These are phyloP conservation scores for Datisca glomerata DNA, from an alignment of 306 rosid species.

Conservation along the genomic window DNA sequence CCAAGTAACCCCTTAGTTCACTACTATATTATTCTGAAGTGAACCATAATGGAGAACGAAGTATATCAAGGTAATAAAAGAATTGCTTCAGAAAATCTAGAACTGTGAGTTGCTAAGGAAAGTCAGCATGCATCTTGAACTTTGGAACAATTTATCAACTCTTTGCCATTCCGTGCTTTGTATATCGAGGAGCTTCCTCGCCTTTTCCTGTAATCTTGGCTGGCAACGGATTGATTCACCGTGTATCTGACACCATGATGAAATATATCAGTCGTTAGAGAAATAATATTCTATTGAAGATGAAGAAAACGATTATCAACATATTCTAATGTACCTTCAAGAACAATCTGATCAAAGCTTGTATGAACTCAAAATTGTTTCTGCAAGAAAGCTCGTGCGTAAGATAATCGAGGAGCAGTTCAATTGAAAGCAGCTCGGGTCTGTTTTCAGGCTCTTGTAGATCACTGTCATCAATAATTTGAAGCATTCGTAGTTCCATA, in stretches of 20 bases:
- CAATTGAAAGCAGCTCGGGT: slow-evolving; percentile 48
- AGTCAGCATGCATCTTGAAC: slow-evolving; percentile 58
- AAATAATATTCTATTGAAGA: no score
- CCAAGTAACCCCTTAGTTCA: no score
- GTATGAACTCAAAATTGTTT: slow-evolving; percentile 85
- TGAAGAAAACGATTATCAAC: background rate
- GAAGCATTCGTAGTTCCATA: slow-evolving; percentile 83
- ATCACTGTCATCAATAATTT: slow-evolving; percentile 55
- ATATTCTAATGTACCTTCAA: slow-evolving; percentile 47
- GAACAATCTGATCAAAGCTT: slow-evolving; percentile 77
- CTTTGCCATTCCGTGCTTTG: slow-evolving; percentile 68
- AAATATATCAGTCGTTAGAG: no score
- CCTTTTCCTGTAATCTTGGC: slow-evolving; percentile 57
- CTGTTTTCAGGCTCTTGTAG: slow-evolving; percentile 47
- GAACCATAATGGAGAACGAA: no score
- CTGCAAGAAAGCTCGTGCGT: slow-evolving; percentile 55
- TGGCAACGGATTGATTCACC: slow-evolving; percentile 76
- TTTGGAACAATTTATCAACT: slow-evolving; percentile 67
- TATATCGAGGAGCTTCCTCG: slow-evolving; percentile 61
- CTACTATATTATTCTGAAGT: no score
- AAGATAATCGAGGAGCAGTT: slow-evolving; percentile 71
- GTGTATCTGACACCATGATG: slow-evolving; percentile 44
- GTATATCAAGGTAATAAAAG: no score
- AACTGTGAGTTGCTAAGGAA: slow-evolving; percentile 71
- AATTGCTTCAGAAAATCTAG: slow-evolving; percentile 22